Percentiles rank a stretch among this genome's conserved stretches.
These are phyloP conservation scores for Abortiporus biennis DNA, from an alignment of 1,284 basidiomycete genomes.

Conservation along the genomic window DNA sequence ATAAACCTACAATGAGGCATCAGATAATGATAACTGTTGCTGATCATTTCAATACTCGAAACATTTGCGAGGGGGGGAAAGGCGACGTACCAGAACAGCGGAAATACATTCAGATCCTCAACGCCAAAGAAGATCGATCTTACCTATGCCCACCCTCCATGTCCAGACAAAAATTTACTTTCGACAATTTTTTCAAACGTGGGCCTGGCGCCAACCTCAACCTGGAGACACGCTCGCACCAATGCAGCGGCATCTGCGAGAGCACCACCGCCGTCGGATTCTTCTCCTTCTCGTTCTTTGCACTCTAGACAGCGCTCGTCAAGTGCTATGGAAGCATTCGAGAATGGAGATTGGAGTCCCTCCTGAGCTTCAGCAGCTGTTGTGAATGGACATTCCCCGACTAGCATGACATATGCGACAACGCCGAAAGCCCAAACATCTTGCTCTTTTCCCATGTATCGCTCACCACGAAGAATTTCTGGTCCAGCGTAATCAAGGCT, in stretches of 20 bases:
- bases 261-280: constrained; percentile 74
- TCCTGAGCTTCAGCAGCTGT: constrained; percentile 81
- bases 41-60: neutral
- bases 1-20: constrained; percentile 8
- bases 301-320: constrained; percentile 73
- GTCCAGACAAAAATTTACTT: constrained; percentile 71
- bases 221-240: constrained; percentile 72
- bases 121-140: constrained; percentile 14
- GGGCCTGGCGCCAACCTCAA: constrained; percentile 70
- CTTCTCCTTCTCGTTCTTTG: constrained; percentile 65
- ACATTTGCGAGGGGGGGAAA: neutral
- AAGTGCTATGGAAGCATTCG: constrained; percentile 63
- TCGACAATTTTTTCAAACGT: constrained; percentile 77
- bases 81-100: neutral
- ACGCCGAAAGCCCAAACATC: constrained; percentile 99
- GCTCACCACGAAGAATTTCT: constrained; percentile 92
- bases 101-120: constrained; percentile 1
- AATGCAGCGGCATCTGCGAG: constrained; percentile 77
- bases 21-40: constrained; percentile 2
- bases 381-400: constrained; percentile 93
- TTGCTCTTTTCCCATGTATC: constrained; percentile 94
- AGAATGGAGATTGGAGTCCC: constrained; percentile 69
- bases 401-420: constrained; percentile 91
- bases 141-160: constrained; percentile 49
- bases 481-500: constrained; percentile 97